Evolutionary conservation across 441 rosid species (phyloP), one percentile per base, ranked within the genome.

Genomic region (Mallotus repandus): DNA sequence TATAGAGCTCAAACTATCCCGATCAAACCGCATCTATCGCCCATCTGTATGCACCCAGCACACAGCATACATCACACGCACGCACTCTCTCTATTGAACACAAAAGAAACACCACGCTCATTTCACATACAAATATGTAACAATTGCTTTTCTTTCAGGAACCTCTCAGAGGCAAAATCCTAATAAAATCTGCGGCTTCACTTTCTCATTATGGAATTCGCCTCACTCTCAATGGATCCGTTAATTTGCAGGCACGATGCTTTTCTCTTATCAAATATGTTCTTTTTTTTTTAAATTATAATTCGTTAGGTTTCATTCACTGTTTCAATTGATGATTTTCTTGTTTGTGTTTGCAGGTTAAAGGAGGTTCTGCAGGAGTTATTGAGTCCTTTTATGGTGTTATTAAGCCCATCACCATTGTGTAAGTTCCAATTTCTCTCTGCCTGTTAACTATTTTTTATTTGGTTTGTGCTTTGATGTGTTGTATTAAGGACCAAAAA

Each of bases 281-380:
- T 10, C 53, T 49, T 3, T 10, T 10, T 49, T 49, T 10, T 45
- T 18, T 58, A 15, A 14, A 18, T 54, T 15, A 7, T 2, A 25
- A 11, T 21, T 58, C 29, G 72, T 55, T 9, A 11, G 53, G 53
- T 58, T n/a, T 0, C 7, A 38, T 75, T 46, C 16, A 54, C 22
- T 63, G 59, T 63, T 22, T 25, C 9, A 0, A 46, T 25, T 60
- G 66, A 45, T 73, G 50, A 3, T 55, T 8, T 19, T 29, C 5
- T 35, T 72, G 32, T 45, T 48, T 18, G n/a, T 48, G 50, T 57
- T 75, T 68, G 41, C 75, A 91, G 97, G 86, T 90, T 76, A 90
- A 94, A 43, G 91, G 98, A 84, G 97, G 97, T 72, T 83, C 98
- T 46, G 97, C 97, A 6, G 97, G 97, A 38, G 89, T 94, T 46